These are phyloP conservation scores for Nectriaceae sp. DNA, from an alignment of 2,329 filamentous ascomycete species.

Conservation along the genomic window DNA sequence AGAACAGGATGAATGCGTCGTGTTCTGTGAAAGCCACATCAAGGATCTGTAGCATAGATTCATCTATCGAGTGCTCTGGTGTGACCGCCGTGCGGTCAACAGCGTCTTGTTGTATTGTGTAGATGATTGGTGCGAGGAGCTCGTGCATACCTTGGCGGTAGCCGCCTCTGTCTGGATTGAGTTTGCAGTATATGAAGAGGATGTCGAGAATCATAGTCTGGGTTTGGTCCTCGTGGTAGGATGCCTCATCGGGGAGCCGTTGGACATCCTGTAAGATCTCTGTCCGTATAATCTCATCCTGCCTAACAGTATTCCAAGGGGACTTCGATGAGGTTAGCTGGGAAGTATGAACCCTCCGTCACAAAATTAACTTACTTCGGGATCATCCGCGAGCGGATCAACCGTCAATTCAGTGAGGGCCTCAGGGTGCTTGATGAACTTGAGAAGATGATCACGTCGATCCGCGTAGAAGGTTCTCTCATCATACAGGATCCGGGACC, in stretches of 20 bases:
- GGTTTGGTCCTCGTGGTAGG: constrained; percentile 78
- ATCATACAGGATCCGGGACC: constrained; percentile 67
- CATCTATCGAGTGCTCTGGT: constrained; percentile 42
- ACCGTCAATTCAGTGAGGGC: constrained; percentile 68
- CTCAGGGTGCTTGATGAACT: constrained; percentile 82
- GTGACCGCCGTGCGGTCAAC: constrained; percentile 52
- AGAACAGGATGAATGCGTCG: constrained; percentile 85
- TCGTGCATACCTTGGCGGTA: constrained; percentile 99
- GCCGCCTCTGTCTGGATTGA: constrained; percentile 80
- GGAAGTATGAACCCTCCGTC: background rate
- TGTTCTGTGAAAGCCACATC: constrained; percentile 80
- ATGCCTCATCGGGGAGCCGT: constrained; percentile 86
- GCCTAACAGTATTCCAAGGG: constrained; percentile 84
- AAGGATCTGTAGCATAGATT: constrained; percentile 64
- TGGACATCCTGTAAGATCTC: constrained; percentile 96
- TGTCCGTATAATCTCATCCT: constrained; percentile 79
- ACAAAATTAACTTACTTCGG: constrained; percentile 43
- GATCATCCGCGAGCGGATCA: constrained; percentile 86
- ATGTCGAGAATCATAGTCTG: constrained; percentile 85
- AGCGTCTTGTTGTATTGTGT: constrained; percentile 81
- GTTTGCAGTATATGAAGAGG: constrained; percentile 91
- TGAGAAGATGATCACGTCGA: constrained; percentile 73
- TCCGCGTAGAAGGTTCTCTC: constrained; percentile 74
- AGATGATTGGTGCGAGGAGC: constrained; percentile 83
- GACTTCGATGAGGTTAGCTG: constrained; percentile 56